Base-by-base conservation (phyloP, 441 rosid species). In the Brassica hybrid region DNA sequence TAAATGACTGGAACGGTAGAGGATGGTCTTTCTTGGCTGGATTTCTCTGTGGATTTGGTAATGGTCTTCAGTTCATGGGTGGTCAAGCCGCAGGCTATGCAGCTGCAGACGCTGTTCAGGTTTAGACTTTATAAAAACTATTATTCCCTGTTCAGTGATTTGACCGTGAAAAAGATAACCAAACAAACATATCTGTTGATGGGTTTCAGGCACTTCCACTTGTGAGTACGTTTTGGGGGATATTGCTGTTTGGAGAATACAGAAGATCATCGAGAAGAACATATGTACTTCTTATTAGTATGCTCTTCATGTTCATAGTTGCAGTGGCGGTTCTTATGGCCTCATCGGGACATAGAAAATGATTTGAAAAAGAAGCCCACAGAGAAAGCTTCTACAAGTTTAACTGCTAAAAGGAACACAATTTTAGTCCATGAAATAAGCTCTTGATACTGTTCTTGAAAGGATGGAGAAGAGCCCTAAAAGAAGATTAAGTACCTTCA, bases 21-120 rank as follows among this genome's bases (percentile, higher is more conserved):
- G 88, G 92, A 5, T 94, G 98, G 98, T 91, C 98, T 45, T 69
- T 94, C 30, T 72, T 87, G 80, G 97, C 99, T 9, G 99, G 97
- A 5, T 76, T 92, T 17, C 74, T 92, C 3, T 92, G 97, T 73
- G 99, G 97, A 0, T 87, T 94, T 41, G 94, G 97, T 1, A 91
- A 92, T 62, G 97, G 96, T 18, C 94, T 93, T 52, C 98, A 94
- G 79, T 92, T 94, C 56, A 94, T 92, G 95, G 97, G 92, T 0
- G 97, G 98, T 38, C 95, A 93, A 81, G 92, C 95, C 1, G 96
- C 98, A 4, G 98, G 98, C 12, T 94, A 90, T 76, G 97, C 97
- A 18, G 97, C 93, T 3, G 95, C 98, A 14, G 98, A 90, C 69
- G 94, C 94, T 48, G 97, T 94, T 74, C 98, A 93, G 97, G 92